Evolutionary conservation across 441 rosid genomes (phyloP).

Genomic region (Arabidopsis hybrid): DNA sequence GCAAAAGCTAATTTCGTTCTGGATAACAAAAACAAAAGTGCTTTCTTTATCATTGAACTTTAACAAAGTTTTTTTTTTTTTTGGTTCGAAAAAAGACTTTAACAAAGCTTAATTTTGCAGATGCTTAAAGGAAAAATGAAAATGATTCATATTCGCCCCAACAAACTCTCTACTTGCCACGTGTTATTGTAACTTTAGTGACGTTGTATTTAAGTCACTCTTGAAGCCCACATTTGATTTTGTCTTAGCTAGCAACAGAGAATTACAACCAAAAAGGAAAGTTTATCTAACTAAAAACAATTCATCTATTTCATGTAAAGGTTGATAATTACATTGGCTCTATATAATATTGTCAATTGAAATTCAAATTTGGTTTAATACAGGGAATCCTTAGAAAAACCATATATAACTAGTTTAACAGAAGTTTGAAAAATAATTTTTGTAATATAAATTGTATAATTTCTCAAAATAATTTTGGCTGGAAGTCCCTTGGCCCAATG

Average conservation of each 20-base stretch:
- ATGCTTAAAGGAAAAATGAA: conserved; percentile 22
- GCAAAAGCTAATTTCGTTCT: not conserved
- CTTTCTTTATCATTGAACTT: conserved; percentile 9
- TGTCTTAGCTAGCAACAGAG: conserved; percentile 15
- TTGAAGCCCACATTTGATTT: not conserved
- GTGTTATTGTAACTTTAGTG: conserved; percentile 15
- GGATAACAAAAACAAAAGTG: conserved; percentile 9
- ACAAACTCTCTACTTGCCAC: conserved; percentile 15
- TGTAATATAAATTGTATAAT: too few relatives aligned
- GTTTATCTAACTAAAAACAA: conserved; percentile 1
- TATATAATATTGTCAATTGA: too few relatives aligned
- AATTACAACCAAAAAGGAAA: not conserved
- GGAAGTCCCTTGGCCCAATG: too few relatives aligned
- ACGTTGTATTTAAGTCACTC: conserved; percentile 14
- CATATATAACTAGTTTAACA: too few relatives aligned
- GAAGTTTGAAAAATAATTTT: too few relatives aligned
- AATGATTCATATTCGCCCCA: conserved; percentile 18
- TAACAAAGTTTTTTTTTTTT: conserved; percentile 2
- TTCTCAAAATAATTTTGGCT: too few relatives aligned
- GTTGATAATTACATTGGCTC: too few relatives aligned
- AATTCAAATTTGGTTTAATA: too few relatives aligned
- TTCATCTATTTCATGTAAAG: not conserved
- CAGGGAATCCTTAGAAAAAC: too few relatives aligned
- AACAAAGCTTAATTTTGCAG: conserved; percentile 16
- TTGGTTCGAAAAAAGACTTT: not conserved